These are phyloP conservation scores for Penicillium lagena DNA, from an alignment of 495 filamentous ascomycete genomes.

Conservation along the genomic window DNA sequence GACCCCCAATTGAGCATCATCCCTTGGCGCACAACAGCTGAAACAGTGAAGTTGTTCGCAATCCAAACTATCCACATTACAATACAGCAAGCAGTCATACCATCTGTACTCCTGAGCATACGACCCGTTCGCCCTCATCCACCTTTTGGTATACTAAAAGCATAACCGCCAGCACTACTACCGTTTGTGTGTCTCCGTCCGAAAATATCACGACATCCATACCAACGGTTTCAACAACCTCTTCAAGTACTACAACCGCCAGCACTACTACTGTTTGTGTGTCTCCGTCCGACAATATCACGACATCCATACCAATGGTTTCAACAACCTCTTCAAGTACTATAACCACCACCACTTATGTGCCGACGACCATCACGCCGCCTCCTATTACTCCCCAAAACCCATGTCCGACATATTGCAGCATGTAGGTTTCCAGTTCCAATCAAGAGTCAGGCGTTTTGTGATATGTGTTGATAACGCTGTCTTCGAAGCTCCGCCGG, in stretches of 20 bases:
- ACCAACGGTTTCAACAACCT: constrained; percentile 1
- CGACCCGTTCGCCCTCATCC: not conserved
- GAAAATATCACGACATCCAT: not conserved
- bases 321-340: not conserved
- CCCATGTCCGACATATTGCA: constrained; percentile 14
- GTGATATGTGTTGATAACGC: constrained; percentile 1
- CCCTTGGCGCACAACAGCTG: not conserved
- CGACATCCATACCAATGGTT: not conserved
- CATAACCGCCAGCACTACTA: constrained; percentile 2
- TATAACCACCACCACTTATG: not conserved
- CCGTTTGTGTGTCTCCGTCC: not conserved
- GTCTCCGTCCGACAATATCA: no score
- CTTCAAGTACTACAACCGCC: not conserved
- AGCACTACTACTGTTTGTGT: no score
- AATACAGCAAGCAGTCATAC: not conserved
- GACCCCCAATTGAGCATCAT: not conserved
- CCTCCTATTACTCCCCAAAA: constrained; percentile 1
- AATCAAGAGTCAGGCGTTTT: not conserved
- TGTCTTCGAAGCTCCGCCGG: constrained; percentile 7
- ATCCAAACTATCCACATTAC: constrained; percentile 1
- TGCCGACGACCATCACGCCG: constrained; percentile 11
- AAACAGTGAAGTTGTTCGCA: constrained; percentile 5
- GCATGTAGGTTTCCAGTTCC: constrained; percentile 2
- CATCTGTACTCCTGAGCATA: constrained; percentile 2
- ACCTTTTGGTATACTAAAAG: not conserved